A percentile compares a stretch with the other conserved stretches of the same genome.
Conservation (phyloP, 2,329 filamentous ascomycete species). For the Cryphonectria parasitica region DNA sequence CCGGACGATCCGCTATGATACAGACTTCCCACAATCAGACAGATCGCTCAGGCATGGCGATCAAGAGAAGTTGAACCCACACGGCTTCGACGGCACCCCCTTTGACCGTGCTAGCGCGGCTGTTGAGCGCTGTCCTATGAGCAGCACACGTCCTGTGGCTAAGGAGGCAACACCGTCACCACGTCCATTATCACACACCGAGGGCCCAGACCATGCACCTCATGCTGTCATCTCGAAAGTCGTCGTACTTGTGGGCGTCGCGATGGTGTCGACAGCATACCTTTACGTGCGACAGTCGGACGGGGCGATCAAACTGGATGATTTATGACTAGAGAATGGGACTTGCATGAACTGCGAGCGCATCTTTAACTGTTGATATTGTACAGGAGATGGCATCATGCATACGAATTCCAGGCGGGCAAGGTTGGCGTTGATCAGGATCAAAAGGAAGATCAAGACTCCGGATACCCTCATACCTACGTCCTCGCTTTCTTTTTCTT, state of each 20-base stretch:
- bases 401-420: background rate
- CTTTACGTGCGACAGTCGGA: conserved; percentile 16
- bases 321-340: background rate
- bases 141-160: background rate
- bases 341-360: background rate
- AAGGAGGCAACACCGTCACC: background rate
- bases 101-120: conserved; percentile 2
- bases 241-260: conserved; percentile 8
- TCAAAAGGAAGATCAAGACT: background rate
- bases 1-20: conserved; percentile 20
- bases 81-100: conserved; percentile 10
- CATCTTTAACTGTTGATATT: background rate
- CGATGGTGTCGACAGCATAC: conserved; percentile 11
- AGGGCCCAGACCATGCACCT: background rate
- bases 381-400: background rate
- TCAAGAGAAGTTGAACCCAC: background rate
- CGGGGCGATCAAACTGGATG: background rate
- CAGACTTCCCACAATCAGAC: background rate
- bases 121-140: conserved; percentile 11
- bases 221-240: conserved; percentile 9
- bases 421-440: background rate
- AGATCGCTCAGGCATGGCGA: background rate
- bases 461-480: background rate
- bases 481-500: background rate
- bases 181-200: background rate